Evolutionary conservation across 768 basidiomycete species (phyloP), one percentile per base, ranked within the genome.

Genomic region (Boletus tylopilopsis): DNA sequence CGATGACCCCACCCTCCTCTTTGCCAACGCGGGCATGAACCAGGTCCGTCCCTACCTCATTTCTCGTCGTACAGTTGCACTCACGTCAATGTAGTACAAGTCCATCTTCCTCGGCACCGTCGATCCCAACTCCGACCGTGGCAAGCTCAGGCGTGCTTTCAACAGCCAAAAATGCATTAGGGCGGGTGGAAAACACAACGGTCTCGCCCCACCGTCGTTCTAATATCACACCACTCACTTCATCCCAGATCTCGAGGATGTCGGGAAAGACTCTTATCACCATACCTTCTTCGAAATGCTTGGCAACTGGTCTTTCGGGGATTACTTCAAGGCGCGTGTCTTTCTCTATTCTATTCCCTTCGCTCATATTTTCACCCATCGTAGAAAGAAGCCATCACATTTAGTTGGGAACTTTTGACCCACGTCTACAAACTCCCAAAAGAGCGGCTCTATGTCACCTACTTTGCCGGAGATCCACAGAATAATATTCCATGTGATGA

Each of bases 201-300:
- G 93, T 91, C 51, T 25, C 70, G 55, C 15, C 44, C 55, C 49
- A 24, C 8, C 25, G 18, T 39, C 25, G 10, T n/a, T 25, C 3
- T 8, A 4, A 15, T 48, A 24, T 32, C 27, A 30, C 7, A 22
- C 27, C 29, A 32, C 43, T 53, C 40, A 66, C 36, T 36, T 23
- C 21, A 13, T 34, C 12, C 9, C 24, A 98, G 96, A 99, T 71
- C 78, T 99, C 50, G 96, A 99, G 66, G 96, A 99, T 70, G 96
- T 99, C 50, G 96, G 96, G 33, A 95, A 94, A 70, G 96, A 97
- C 66, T 94, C 93, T 2, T 97, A 97, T 68, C 95, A 97, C 63
- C 90, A 95, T 64, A 96, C 92, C 2, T 94, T 95, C 73, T 99
- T 99, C 63, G 96, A 99, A 72, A 99, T 99, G 96, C 72, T 99